A percentile compares a stretch with the other conserved stretches of the same genome.
phyloP scores from a whole-genome alignment of 2,329 filamentous ascomycete genomes.

The Ilyonectria mors-panacis region DNA sequence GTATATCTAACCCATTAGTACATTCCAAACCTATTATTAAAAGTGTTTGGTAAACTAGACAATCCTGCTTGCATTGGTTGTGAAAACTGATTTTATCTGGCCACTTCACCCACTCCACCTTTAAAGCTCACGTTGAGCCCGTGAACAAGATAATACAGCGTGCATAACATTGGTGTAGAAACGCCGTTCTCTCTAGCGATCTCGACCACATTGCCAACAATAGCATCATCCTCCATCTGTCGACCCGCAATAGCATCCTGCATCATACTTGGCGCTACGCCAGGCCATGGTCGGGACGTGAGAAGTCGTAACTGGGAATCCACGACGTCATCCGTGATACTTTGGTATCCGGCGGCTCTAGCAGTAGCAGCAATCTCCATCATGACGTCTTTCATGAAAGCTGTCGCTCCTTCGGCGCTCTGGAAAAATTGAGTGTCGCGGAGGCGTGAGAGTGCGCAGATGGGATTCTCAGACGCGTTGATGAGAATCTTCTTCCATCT shows the following conservation, averaged over 20 bases:
- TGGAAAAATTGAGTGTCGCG: slow-evolving; percentile 6
- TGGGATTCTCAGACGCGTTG: slow-evolving; percentile 8
- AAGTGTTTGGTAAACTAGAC: no score
- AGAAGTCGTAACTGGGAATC: background rate
- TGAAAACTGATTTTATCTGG: no score
- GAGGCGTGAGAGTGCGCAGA: background rate
- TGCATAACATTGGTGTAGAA: background rate
- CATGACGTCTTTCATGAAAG: slow-evolving; percentile 3
- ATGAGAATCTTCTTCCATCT: slow-evolving; percentile 14
- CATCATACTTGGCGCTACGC: slow-evolving; percentile 14
- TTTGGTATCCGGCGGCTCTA: background rate
- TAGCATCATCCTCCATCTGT: slow-evolving; percentile 16
- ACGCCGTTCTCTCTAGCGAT: slow-evolving; percentile 2
- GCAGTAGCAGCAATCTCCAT: slow-evolving; percentile 8
- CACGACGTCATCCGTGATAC: background rate
- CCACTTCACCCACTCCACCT: no score
- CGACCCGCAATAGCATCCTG: slow-evolving; percentile 5
- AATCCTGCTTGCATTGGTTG: no score
- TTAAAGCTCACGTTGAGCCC: slow-evolving; percentile 7
- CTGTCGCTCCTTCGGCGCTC: background rate
- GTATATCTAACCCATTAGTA: background rate
- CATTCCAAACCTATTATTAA: no score
- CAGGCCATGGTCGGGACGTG: background rate
- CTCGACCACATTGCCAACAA: slow-evolving; percentile 2
- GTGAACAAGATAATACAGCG: slow-evolving; percentile 1